A percentile compares a stretch with the other conserved stretches of the same genome.
These are phyloP conservation scores for Pleurotus tuoliensis DNA, from an alignment of 768 basidiomycete genomes.

Conservation along the genomic window DNA sequence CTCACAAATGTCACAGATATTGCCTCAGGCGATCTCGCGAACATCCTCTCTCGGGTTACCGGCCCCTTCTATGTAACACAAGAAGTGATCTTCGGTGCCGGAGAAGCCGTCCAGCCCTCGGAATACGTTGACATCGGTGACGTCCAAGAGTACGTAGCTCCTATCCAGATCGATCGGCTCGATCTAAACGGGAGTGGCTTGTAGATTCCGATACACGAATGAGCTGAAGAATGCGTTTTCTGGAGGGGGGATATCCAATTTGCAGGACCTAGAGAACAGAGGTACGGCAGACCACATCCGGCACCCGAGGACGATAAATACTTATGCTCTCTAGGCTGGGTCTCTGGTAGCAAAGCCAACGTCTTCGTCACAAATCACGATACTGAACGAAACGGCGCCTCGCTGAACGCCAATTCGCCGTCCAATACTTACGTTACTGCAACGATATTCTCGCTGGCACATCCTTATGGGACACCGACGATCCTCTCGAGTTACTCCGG, in stretches of 20 bases:
- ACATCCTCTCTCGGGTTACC: slow-evolving; percentile 44
- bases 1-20: slow-evolving; percentile 40
- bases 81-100: slow-evolving; percentile 51
- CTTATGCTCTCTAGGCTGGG: slow-evolving; percentile 43
- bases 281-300: slow-evolving; percentile 25
- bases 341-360: slow-evolving; percentile 49
- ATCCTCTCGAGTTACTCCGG: slow-evolving; percentile 54
- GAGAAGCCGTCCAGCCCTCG: slow-evolving; percentile 50
- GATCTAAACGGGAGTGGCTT: background rate
- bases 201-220: slow-evolving; percentile 56
- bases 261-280: slow-evolving; percentile 48
- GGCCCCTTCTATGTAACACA: slow-evolving; percentile 55
- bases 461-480: slow-evolving; percentile 64
- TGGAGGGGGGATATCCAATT: slow-evolving; percentile 42
- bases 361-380: slow-evolving; percentile 70
- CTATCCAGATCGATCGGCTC: background rate
- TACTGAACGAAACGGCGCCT: slow-evolving; percentile 59
- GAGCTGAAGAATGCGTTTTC: slow-evolving; percentile 50
- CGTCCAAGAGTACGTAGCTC: slow-evolving; percentile 52
- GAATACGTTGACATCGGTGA: slow-evolving; percentile 57
- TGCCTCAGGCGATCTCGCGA: slow-evolving; percentile 44
- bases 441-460: slow-evolving; percentile 60
- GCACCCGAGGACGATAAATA: too few species aligned
- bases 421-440: slow-evolving; percentile 63
- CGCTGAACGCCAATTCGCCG: slow-evolving; percentile 56